Evolutionary conservation across 2,329 filamentous ascomycete species (phyloP), one percentile per base, ranked within the genome.

Genomic region (Aspergillus vadensis): DNA sequence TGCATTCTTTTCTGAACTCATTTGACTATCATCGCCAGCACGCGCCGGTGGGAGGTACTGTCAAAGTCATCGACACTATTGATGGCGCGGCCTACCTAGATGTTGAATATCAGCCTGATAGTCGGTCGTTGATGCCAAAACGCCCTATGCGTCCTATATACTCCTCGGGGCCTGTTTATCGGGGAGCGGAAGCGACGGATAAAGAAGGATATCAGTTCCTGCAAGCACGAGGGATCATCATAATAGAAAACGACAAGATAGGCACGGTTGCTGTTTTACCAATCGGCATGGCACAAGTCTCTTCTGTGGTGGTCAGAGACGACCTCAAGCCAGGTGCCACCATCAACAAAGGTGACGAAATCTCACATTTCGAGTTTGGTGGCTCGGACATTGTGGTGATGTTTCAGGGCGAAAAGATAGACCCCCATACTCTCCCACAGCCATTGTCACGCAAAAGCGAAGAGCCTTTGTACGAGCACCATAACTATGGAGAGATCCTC

Each of bases 221-320:
- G 5, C 78, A 80, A 62, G 73, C 73, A 3, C 67, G 78, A 2
- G 79, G 78, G 2, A 58, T 76, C 21, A 63, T 80, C 1, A 57
- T 81, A n/a, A 74, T 81, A 12, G 71, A 80, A 0, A 78, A 71
- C 5, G 58, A 68, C 0, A 51, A 65, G 12, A 53, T 75, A 12
- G 76, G 77, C 2, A 66, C 73, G 32, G 77, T 80, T 5, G 79
- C 77, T 9, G 70, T 80, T n/a, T 55, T 81, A 39, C 78, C 79
- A 0, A 76, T 81, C 52, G 78, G 78, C 8, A 81, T 81, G 79
- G 77, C 75, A 3, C 73, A 77, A 50, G 74, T 81, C 0, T 80
- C 77, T 1, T 79, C 76, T 1, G 74, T 80, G 1, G 70, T 70
- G 23, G 41, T 79, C 17, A 15, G 41, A 19, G 19, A 44, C 19